Evolutionary conservation across 2,329 filamentous ascomycete species (phyloP).

Genomic region (Coleophoma crateriformis): DNA sequence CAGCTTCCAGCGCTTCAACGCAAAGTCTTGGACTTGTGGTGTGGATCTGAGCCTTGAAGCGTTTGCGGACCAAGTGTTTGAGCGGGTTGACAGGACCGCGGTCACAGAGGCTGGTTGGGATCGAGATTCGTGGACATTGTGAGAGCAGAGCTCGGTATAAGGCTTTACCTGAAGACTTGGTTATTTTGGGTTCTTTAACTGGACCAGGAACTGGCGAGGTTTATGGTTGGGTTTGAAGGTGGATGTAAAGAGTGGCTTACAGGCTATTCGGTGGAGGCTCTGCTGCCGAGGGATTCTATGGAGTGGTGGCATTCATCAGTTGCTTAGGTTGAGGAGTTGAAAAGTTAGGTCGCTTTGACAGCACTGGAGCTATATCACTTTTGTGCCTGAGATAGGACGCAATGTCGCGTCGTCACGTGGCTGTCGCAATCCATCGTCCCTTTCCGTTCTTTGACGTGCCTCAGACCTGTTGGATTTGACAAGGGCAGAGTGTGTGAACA

Average conservation of each 20-base stretch:
- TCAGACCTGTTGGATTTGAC: neutral
- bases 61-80: constrained; percentile 50
- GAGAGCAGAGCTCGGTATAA: constrained; percentile 67
- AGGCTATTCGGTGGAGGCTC: constrained; percentile 45
- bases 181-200: no score
- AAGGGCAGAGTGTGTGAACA: neutral
- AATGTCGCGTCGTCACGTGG: neutral
- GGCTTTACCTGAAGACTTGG: constrained; percentile 48
- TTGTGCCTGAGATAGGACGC: neutral
- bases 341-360: neutral
- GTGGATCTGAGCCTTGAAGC: constrained; percentile 55
- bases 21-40: constrained; percentile 56
- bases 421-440: neutral
- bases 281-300: constrained; percentile 38
- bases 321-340: neutral
- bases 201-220: no score
- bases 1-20: constrained; percentile 55
- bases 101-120: constrained; percentile 41
- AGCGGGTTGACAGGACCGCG: constrained; percentile 36
- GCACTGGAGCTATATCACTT: neutral
- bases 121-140: constrained; percentile 45
- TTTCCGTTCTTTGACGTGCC: neutral
- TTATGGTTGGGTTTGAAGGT: neutral
- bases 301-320: constrained; percentile 35
- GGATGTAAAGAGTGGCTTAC: constrained; percentile 23